phyloP scores from a whole-genome alignment of 2,329 filamentous ascomycete genomes.

The Fusarium verrucosum region DNA sequence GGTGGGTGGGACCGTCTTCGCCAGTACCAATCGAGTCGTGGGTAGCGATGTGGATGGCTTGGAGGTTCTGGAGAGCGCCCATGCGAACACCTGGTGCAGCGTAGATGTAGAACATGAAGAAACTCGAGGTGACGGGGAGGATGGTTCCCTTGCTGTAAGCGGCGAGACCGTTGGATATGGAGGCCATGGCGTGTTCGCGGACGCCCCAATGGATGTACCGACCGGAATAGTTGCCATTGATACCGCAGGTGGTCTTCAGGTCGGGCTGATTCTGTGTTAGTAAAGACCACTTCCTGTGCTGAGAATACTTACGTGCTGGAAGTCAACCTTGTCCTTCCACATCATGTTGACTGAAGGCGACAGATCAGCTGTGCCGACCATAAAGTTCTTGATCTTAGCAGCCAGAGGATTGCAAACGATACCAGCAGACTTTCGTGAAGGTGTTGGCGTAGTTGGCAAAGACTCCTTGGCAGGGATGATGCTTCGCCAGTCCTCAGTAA shows the following conservation, averaged over 20 bases:
- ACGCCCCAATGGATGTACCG: constrained; percentile 69
- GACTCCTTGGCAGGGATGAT: constrained; percentile 56
- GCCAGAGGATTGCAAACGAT: constrained; percentile 62
- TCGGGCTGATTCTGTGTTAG: constrained; percentile 44
- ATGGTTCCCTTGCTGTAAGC: constrained; percentile 65
- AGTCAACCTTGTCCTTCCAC: constrained; percentile 62
- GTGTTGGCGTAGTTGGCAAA: constrained; percentile 58
- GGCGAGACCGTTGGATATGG: constrained; percentile 66
- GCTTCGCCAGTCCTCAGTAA: constrained; percentile 58
- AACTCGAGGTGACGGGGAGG: constrained; percentile 65
- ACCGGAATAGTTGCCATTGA: constrained; percentile 63
- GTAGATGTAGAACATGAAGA: constrained; percentile 71
- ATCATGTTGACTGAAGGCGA: constrained; percentile 65
- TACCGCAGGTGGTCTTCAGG: constrained; percentile 55
- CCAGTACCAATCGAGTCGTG: constrained; percentile 69
- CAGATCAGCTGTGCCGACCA: constrained; percentile 64
- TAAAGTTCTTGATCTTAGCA: constrained; percentile 56
- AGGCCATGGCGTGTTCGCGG: constrained; percentile 69
- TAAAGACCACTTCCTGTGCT: background rate
- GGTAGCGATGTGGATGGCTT: constrained; percentile 67
- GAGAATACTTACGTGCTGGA: constrained; percentile 52
- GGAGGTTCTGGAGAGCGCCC: constrained; percentile 65
- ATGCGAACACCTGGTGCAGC: constrained; percentile 68
- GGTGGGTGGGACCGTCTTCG: constrained; percentile 70
- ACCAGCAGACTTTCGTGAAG: constrained; percentile 61